Conservation (phyloP, 2,329 filamentous ascomycete genomes). For the Bipolaris cookei region DNA sequence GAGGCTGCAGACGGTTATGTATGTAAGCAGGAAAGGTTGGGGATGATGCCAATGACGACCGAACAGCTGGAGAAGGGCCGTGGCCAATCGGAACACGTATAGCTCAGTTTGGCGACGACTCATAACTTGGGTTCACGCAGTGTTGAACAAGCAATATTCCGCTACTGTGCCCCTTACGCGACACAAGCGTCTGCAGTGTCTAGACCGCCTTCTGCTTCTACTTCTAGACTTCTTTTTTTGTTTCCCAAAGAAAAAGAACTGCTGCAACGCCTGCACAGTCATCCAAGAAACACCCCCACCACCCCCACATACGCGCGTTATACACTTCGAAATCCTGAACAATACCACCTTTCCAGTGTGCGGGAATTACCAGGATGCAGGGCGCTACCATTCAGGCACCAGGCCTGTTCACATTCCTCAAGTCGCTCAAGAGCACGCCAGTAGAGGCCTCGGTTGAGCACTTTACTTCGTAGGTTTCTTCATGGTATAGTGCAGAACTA, state of each 20-base stretch:
- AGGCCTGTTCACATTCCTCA: constrained; percentile 77
- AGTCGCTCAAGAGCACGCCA: constrained; percentile 70
- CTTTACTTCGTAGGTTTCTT: constrained; percentile 72
- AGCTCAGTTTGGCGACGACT: constrained; percentile 18
- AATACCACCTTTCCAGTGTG: background rate
- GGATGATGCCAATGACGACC: constrained; percentile 36
- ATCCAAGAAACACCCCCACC: constrained; percentile 25
- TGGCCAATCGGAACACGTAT: constrained; percentile 17
- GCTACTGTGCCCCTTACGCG: background rate
- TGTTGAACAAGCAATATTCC: constrained; percentile 10
- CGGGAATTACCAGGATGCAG: constrained; percentile 29
- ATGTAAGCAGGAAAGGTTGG: constrained; percentile 36
- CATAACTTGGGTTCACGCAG: constrained; percentile 6
- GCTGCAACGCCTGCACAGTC: background rate
- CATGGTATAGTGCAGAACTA: constrained; percentile 3
- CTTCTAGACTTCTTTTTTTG: background rate
- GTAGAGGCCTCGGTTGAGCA: constrained; percentile 84
- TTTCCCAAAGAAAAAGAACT: background rate
- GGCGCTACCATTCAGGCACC: constrained; percentile 61
- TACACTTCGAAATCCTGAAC: constrained; percentile 6
- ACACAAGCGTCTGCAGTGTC: background rate
- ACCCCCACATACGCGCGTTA: constrained; percentile 24
- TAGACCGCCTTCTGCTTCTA: background rate
- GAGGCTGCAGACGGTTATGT: constrained; percentile 3
- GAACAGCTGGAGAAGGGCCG: constrained; percentile 15